Base-by-base conservation (phyloP, 768 basidiomycete genomes). In the Baorangia bicolor region DNA sequence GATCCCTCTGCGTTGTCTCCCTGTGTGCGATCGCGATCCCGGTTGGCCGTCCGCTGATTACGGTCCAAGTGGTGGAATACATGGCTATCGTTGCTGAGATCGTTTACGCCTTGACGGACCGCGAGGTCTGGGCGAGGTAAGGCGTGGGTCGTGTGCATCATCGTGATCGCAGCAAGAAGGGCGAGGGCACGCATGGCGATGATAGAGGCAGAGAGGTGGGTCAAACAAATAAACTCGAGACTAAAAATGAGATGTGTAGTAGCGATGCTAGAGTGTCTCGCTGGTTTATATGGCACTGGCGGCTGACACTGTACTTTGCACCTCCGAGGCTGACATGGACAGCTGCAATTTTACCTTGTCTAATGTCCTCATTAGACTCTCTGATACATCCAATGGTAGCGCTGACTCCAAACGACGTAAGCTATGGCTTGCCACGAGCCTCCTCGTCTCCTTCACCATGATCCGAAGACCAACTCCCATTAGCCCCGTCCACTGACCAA, bases 21-120 rank as follows among this genome's bases (percentile, higher is more conserved):
- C 31, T 49, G 35, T 11, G n/a, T 27, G 34, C 34, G 56, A 20
- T 56, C 51, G 40, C 49, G 64, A 39, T 58, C 49, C 9, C 39
- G 57, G 51, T 49, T 49, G 53, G 65, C 64, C 9, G 66, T 69
- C 21, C 55, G 59, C 37, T 52, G 70, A 49, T 68, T 72, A 16
- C 61, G 70, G 49, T 72, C 70, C 44, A 69, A 31, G 50, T 71
- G 68, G 20, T 69, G 68, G 52, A 69, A 68, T 27, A 65, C 25
- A 42, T 69, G 58, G 21, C 47, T 60, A 27, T 65, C 58, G 53
- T 66, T 57, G 27, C 49, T 51, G 53, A 62, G 55, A 39, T 67
- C 56, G 58, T 57, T 27, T 39, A 49, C 57, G 46, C 34, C 55
- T 25, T 53, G 52, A 39, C 55, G 59, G 21, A 51, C 53, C 51